Percentiles rank a stretch among this genome's conserved stretches.
phyloP scores from a whole-genome alignment of 2,329 filamentous ascomycete species.

The Diaporthe citrichinensis region DNA sequence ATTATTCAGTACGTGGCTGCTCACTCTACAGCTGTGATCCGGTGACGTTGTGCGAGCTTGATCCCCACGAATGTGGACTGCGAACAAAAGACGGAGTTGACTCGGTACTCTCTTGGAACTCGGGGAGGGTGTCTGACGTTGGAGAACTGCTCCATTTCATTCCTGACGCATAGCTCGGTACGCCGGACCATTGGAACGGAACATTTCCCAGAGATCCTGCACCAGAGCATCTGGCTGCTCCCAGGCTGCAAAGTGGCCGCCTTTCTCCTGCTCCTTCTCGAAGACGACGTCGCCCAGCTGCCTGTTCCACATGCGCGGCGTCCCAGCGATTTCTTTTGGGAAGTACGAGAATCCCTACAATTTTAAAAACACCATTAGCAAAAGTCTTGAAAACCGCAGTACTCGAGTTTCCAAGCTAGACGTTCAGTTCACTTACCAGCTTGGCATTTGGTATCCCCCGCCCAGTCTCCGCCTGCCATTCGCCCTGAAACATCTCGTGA shows the following conservation, averaged over 20 bases:
- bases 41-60: neutral
- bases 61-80: neutral
- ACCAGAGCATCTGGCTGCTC: constrained; percentile 70
- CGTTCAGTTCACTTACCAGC: constrained; percentile 10
- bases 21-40: neutral
- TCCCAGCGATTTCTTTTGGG: constrained; percentile 68
- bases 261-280: constrained; percentile 62
- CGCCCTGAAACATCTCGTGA: constrained; percentile 67
- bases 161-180: neutral
- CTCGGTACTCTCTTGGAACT: no score
- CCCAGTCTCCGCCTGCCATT: constrained; percentile 38
- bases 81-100: no score
- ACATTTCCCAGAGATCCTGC: constrained; percentile 70
- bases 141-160: neutral
- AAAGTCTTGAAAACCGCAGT: no score
- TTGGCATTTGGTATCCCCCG: constrained; percentile 53
- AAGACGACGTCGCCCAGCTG: constrained; percentile 73
- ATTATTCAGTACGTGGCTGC: neutral
- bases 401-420: neutral
- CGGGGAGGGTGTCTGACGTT: no score
- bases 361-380: no score
- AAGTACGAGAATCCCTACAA: constrained; percentile 55
- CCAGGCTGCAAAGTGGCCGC: constrained; percentile 74
- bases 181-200: constrained; percentile 52
- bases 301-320: constrained; percentile 68